Conservation (phyloP, 2,329 filamentous ascomycete genomes). For the Pseudogymnoascus sp. region DNA sequence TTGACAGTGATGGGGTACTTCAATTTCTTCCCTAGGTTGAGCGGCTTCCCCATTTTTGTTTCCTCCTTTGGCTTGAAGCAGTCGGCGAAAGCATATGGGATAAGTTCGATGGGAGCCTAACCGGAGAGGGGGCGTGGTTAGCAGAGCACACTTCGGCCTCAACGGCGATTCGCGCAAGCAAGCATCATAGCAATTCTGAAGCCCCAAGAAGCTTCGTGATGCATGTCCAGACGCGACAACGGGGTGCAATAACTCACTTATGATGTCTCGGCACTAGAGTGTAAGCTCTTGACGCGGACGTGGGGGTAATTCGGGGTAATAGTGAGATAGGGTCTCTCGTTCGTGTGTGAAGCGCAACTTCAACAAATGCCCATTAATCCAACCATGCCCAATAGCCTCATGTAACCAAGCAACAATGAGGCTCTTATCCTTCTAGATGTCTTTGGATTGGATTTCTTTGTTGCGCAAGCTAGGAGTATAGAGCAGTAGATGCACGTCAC, state of each 20-base stretch:
- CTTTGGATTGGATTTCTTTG: neutral
- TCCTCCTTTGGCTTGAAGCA: slow-evolving; percentile 23
- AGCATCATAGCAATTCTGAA: neutral
- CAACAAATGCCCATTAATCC: neutral
- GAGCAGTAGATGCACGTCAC: neutral
- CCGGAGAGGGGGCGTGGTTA: neutral
- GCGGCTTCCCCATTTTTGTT: slow-evolving; percentile 37
- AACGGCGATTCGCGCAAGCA: neutral
- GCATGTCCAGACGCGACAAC: neutral
- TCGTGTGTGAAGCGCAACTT: neutral
- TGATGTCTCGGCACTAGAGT: neutral
- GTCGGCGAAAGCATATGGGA: slow-evolving; percentile 27
- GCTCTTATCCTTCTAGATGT: neutral
- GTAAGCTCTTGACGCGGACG: neutral
- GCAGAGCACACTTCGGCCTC: neutral
- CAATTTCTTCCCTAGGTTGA: slow-evolving; percentile 55
- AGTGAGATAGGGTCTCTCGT: neutral
- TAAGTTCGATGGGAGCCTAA: neutral
- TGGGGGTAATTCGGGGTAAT: neutral
- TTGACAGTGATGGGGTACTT: slow-evolving; percentile 92
- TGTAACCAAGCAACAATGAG: neutral
- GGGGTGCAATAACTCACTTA: neutral
- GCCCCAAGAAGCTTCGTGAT: neutral
- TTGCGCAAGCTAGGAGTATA: neutral
- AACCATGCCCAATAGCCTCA: neutral